A percentile compares a stretch with the other conserved stretches of the same genome.
Conservation (phyloP, 352 stramenopile genomes). For the Phytophthora macrochlamydospora region DNA sequence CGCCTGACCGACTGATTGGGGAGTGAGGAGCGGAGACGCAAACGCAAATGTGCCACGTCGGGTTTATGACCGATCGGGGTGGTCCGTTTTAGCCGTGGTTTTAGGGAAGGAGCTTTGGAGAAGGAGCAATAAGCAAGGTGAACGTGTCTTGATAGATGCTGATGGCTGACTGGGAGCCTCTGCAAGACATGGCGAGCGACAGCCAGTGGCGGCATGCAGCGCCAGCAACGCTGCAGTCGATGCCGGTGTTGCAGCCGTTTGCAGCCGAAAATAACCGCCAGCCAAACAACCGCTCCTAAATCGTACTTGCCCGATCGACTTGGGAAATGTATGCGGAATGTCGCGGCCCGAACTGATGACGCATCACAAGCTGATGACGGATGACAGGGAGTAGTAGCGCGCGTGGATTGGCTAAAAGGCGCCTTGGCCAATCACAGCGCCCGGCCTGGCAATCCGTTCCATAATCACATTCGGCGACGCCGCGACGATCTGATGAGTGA, state of each 20-base stretch:
- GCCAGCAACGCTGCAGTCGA: too few species aligned
- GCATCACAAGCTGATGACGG: slow-evolving; percentile 17
- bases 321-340: too few species aligned
- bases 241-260: too few species aligned
- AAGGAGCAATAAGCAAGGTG: too few species aligned
- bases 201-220: too few species aligned
- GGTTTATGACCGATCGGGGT: background rate
- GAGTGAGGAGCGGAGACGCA: slow-evolving; percentile 19
- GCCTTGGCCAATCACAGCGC: slow-evolving; percentile 2
- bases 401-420: slow-evolving; percentile 21
- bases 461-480: slow-evolving; percentile 20
- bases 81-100: background rate
- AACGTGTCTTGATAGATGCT: too few species aligned
- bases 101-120: background rate
- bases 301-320: background rate
- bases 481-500: background rate
- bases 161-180: background rate
- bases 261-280: background rate
- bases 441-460: slow-evolving; percentile 7
- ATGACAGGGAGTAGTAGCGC: slow-evolving; percentile 9
- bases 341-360: slow-evolving; percentile 21
- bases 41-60: background rate
- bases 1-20: slow-evolving; percentile 36
- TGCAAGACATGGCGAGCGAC: too few species aligned
- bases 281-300: background rate